A percentile compares a stretch with the other conserved stretches of the same genome.
These are phyloP conservation scores for Leccinum pellstonianum DNA, from an alignment of 768 basidiomycete species.

Conservation along the genomic window DNA sequence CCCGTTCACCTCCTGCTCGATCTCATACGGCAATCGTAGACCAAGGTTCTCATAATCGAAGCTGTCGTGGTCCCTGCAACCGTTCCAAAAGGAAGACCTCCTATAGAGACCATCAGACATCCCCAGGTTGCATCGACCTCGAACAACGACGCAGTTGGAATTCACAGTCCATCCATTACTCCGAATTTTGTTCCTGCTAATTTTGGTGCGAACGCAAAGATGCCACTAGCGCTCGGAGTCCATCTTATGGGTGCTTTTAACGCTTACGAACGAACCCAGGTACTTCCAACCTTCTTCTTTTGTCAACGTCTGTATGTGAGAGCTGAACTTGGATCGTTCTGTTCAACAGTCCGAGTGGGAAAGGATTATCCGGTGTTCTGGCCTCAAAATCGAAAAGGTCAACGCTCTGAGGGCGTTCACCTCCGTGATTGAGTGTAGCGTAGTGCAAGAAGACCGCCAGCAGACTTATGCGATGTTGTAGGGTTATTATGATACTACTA, in stretches of 20 bases:
- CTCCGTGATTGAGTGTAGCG: conserved; percentile 3
- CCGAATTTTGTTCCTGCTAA: conserved; percentile 2
- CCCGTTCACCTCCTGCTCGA: not conserved
- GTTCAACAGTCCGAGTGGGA: conserved; percentile 3
- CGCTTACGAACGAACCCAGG: not conserved
- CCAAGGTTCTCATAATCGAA: conserved; percentile 3
- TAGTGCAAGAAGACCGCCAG: not conserved
- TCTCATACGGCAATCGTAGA: not conserved
- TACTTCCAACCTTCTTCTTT: not conserved
- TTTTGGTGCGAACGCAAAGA: conserved; percentile 2
- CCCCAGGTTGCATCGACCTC: not conserved
- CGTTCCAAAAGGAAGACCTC: not conserved
- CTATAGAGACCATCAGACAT: not conserved
- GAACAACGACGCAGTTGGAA: not conserved
- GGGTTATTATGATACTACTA: not conserved
- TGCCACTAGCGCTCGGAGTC: not conserved
- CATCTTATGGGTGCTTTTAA: not conserved
- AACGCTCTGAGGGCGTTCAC: not conserved
- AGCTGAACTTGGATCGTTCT: not conserved
- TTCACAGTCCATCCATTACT: not conserved
- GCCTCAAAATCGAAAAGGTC: conserved; percentile 1
- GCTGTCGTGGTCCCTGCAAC: conserved; percentile 1
- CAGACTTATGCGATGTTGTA: not conserved
- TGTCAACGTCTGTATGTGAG: not conserved
- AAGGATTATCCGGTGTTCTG: not conserved